Conservation (phyloP, 2,329 filamentous ascomycete genomes). For the Furcasterigmium sp. region DNA sequence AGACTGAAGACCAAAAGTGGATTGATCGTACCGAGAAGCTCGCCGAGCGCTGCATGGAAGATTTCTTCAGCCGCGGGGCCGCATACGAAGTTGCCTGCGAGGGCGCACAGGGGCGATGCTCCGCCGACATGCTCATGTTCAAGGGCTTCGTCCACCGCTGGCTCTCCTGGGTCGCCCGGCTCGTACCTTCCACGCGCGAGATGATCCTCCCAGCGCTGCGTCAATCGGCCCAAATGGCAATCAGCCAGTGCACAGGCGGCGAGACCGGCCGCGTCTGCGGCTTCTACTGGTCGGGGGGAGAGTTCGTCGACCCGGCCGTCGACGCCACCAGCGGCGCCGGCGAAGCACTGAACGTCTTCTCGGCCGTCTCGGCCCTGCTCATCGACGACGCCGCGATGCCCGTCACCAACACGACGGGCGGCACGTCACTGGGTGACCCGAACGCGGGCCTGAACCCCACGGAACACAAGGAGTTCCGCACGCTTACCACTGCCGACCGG, state of each 20-base stretch:
- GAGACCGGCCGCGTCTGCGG: constrained; percentile 55
- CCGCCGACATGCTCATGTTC: constrained; percentile 67
- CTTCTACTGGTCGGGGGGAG: constrained; percentile 52
- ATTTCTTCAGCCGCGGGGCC: constrained; percentile 52
- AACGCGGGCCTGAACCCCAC: constrained; percentile 28
- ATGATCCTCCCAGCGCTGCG: constrained; percentile 53
- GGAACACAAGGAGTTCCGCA: constrained; percentile 21
- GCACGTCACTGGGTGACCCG: constrained; percentile 38
- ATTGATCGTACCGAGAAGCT: constrained; percentile 49
- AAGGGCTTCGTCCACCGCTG: constrained; percentile 66
- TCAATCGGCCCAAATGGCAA: constrained; percentile 53
- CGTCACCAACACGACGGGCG: constrained; percentile 42
- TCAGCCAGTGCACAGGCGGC: constrained; percentile 57
- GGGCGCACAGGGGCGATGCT: constrained; percentile 47
- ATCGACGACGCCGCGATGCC: constrained; percentile 32
- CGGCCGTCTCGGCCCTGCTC: constrained; percentile 40
- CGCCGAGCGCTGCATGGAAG: constrained; percentile 39
- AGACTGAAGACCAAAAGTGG: constrained; percentile 55
- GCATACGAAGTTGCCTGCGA: constrained; percentile 68
- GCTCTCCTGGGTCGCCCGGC: constrained; percentile 53
- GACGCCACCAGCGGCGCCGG: constrained; percentile 55
- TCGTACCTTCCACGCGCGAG: constrained; percentile 55
- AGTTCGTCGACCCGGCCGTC: constrained; percentile 36
- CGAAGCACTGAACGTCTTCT: constrained; percentile 53
- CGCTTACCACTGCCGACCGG: constrained; percentile 37